Evolutionary conservation across 148 eudicot genomes (phyloP), one percentile per base, ranked within the genome.

Genomic region (Selenicereus undatus): DNA sequence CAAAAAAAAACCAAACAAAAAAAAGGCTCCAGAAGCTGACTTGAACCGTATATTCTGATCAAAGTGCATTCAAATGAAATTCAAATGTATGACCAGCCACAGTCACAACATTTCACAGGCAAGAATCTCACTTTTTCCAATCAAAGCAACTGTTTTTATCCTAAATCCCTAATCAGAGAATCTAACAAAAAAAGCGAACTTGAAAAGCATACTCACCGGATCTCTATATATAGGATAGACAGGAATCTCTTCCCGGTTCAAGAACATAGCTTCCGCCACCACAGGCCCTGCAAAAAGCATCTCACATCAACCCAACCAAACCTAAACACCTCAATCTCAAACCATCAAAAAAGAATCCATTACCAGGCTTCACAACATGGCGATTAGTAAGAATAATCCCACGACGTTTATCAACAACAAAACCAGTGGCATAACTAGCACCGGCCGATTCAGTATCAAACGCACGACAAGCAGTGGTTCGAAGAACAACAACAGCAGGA

Each of bases 231-330:
- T 70, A 20, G 99, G 98, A 87, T 88, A 91, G 18, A 96, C 89
- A 8, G 99, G 97, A 81, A 96, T 79, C 85, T 94, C 99, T 82
- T 96, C 98, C 10, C 99, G 91, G 68, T 96, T 92, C 80, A 94
- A 94, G 79, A 96, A 94, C 97, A 90, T 94, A 79, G 99, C 99
- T 86, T 96, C 99, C 43, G 98, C 97, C 76, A 94, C 95, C 75
- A 96, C 98, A 12, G 99, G 99, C 45, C 99, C 99, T 96, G 84
- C 66, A 78, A 83, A 76, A 64, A 74, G 9, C 76, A 54, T 2
- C 24, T 11, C 20, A 36, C 29, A 26, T 29, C 71, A 72, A 80
- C 9, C 71, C 42, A 72, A 11, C 76, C 39, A 16, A 48, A 70
- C 52, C 35, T 16, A 69, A 42, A 16, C 14, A 75, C 18, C 27